Evolutionary conservation across 148 eudicot species (phyloP).

Genomic region (Amaranthus palmeri): DNA sequence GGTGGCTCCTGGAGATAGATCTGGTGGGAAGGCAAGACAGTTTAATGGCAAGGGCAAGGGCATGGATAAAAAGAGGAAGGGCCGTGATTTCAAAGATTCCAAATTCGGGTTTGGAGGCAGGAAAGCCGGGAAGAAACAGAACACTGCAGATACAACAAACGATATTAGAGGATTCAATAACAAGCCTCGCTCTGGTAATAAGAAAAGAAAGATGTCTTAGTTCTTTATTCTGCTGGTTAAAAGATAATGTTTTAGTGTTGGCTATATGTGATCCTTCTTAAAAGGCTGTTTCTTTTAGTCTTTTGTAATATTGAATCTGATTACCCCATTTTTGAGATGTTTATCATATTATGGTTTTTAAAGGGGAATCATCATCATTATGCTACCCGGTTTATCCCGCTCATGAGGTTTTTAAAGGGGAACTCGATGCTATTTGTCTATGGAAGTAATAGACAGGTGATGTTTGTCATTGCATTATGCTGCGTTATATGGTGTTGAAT

Average conservation of each 20-base stretch:
- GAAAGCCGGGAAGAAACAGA: slow-evolving; percentile 84
- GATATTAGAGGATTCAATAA: slow-evolving; percentile 54
- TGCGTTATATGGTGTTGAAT: no score
- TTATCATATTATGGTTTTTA: no score
- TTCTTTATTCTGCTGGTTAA: not conserved
- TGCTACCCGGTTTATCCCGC: no score
- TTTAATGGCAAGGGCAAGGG: slow-evolving; percentile 44
- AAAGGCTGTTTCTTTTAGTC: not conserved
- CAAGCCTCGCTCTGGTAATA: slow-evolving; percentile 30
- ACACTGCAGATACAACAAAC: slow-evolving; percentile 67
- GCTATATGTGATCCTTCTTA: not conserved
- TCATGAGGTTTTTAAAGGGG: no score
- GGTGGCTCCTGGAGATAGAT: slow-evolving; percentile 72
- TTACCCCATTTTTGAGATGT: not conserved
- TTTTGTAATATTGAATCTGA: not conserved
- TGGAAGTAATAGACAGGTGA: no score
- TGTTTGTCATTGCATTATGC: no score
- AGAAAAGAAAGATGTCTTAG: slow-evolving; percentile 49
- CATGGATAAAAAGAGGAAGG: slow-evolving; percentile 48
- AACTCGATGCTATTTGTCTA: no score
- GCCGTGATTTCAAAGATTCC: slow-evolving; percentile 50
- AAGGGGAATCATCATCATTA: no score
- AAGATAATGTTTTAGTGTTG: not conserved
- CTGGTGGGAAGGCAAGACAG: slow-evolving; percentile 64
- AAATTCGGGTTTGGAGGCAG: slow-evolving; percentile 87